phyloP scores from a whole-genome alignment of 208 protist species.

The Leishmania braziliensis region DNA sequence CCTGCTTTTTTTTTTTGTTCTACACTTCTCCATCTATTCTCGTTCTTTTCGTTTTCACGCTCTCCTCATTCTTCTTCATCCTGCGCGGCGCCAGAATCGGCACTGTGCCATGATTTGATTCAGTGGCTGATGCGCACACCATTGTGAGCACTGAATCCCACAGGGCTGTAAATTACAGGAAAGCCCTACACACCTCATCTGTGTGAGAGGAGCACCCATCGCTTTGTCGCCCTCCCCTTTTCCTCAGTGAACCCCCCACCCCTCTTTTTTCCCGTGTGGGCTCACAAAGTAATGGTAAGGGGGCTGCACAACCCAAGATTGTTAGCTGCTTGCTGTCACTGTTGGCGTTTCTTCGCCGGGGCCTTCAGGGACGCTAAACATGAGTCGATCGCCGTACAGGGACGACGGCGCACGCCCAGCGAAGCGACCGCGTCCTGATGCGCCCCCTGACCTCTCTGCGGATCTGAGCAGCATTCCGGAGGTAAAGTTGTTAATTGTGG shows the following conservation, averaged over 20 bases:
- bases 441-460: conserved; percentile 44
- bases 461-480: conserved; percentile 42
- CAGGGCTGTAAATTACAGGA: neutral
- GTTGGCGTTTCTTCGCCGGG: neutral
- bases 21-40: neutral
- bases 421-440: conserved; percentile 25
- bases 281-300: too few relatives aligned
- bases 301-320: too few relatives aligned
- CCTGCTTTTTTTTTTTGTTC: neutral
- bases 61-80: neutral
- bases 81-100: neutral
- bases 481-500: conserved; percentile 49
- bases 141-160: neutral
- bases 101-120: neutral
- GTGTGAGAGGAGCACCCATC: neutral
- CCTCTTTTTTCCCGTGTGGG: too few relatives aligned
- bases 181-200: neutral
- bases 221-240: neutral
- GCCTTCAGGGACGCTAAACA: neutral
- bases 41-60: neutral
- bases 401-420: conserved; percentile 6
- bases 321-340: too few relatives aligned
- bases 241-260: neutral
- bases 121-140: neutral
- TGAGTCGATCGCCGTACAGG: neutral